Base-by-base conservation (phyloP, 2,329 filamentous ascomycete species). In the Penicillium rolfsii region DNA sequence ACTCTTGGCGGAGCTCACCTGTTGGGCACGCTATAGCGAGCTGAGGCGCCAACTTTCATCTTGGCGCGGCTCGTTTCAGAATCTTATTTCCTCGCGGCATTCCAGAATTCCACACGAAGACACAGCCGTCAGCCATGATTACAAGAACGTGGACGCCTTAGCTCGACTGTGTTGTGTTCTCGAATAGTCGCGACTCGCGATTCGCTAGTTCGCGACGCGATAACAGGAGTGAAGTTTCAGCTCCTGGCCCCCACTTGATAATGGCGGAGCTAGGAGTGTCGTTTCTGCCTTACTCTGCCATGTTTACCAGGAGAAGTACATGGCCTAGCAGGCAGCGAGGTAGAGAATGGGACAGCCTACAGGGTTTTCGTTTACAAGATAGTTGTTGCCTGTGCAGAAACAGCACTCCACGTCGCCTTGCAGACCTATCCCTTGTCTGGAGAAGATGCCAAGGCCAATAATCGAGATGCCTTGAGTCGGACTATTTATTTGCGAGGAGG, bases 371-470 rank as follows among this genome's bases (percentile, higher is more conserved):
- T 26, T 16, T 19, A 22, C 46, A n/a, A 26, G 2, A 16, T 7
- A 14, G 35, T 22, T 22, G 28, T 33, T 50, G 46, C n/a, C 46
- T 50, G n/a, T 30, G 46, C 46, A 35, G 28, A 9, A 19, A 50
- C 46, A 28, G 24, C 24, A 3, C 14, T 48, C 45, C 46, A 50
- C n/a, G 46, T 50, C 46, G 16, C 24, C 16, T 26, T 50, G 46
- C 46, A 50, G 46, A 22, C 46, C 28, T 50, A 30, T 28, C 41
- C 7, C 12, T 48, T 22, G 26, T 50, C 46, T 50, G 46, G 46
- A 30, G 46, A 50, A 50, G n/a, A 22, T 22, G 30, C 28, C 46
- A 50, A 50, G 46, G 46, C 46, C 46, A 50, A 50, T 50, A 50
- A 50, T 50, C 28, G 16, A 50, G 28, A 14, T 35, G 30, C 46